phyloP scores from a whole-genome alignment of 768 basidiomycete genomes.

The Termitomyces sp. region DNA sequence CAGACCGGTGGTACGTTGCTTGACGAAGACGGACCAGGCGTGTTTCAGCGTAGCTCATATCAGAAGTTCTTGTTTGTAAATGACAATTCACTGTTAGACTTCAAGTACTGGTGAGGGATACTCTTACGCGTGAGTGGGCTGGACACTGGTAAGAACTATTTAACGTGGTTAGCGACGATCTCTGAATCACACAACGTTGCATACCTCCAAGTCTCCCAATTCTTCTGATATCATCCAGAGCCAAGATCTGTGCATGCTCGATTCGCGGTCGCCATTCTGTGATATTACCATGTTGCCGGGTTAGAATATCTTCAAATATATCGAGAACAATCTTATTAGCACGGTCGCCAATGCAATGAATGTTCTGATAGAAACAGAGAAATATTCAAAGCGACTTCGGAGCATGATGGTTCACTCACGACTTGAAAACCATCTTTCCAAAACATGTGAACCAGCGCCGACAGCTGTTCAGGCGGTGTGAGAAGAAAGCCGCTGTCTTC shows the following conservation, averaged over 20 bases:
- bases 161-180: neutral
- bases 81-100: neutral
- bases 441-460: slow-evolving; percentile 51
- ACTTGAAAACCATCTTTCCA: slow-evolving; percentile 80
- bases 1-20: neutral
- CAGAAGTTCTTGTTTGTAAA: slow-evolving; percentile 61
- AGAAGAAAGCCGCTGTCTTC: slow-evolving; percentile 68
- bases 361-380: slow-evolving; percentile 47
- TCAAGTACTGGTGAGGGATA: neutral
- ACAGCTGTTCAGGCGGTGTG: slow-evolving; percentile 45
- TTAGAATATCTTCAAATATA: slow-evolving; percentile 67
- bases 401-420: slow-evolving; percentile 37
- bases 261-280: slow-evolving; percentile 66
- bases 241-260: slow-evolving; percentile 92
- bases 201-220: slow-evolving; percentile 69
- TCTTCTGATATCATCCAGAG: slow-evolving; percentile 59
- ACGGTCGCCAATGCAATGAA: slow-evolving; percentile 85
- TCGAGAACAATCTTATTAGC: slow-evolving; percentile 82
- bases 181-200: slow-evolving; percentile 14
- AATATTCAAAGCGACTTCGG: neutral
- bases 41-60: slow-evolving; percentile 89
- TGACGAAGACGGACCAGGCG: slow-evolving; percentile 48
- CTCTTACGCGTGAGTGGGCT: slow-evolving; percentile 85
- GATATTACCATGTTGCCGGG: slow-evolving; percentile 29
- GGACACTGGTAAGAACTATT: slow-evolving; percentile 86